Percentiles rank a stretch among this genome's conserved stretches.
Conservation (phyloP, 208 protist genomes). For the Porcisia hertigi region DNA sequence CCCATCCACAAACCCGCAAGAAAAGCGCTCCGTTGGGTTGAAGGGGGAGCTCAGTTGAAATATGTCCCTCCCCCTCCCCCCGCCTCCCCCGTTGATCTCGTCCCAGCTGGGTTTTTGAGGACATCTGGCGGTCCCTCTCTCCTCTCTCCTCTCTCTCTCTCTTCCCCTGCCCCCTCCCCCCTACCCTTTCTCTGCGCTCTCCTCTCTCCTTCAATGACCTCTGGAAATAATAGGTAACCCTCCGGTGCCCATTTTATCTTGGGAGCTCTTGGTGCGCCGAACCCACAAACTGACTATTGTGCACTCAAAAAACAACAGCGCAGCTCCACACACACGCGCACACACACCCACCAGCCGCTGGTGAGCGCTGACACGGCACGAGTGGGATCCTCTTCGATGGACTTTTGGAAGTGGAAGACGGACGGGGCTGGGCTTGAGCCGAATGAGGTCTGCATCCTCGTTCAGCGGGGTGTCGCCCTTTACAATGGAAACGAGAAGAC, state of each 20-base stretch:
- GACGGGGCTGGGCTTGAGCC: conserved; percentile 22
- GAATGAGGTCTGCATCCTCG: conserved; percentile 62
- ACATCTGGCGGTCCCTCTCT: neutral
- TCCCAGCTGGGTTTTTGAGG: too few relatives aligned
- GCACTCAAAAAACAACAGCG: neutral
- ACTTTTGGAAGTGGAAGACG: conserved; percentile 52
- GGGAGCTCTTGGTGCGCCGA: neutral
- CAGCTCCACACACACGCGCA: neutral
- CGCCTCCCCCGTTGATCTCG: neutral
- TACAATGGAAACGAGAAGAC: conserved; percentile 63
- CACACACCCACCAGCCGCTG: neutral
- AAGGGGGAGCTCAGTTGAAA: too few relatives aligned
- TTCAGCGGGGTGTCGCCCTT: conserved; percentile 44
- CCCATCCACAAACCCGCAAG: too few relatives aligned
- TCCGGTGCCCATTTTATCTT: too few relatives aligned
- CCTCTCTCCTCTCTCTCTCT: neutral
- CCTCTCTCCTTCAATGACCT: neutral
- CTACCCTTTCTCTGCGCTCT: conserved; percentile 15
- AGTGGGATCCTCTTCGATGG: conserved; percentile 30
- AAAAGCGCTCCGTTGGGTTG: too few relatives aligned
- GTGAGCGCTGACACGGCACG: neutral
- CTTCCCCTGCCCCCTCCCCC: neutral
- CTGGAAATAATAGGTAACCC: too few relatives aligned
- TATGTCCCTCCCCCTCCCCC: neutral
- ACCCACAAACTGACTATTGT: neutral